phyloP scores from a whole-genome alignment of 106 monocot genomes.

The Dioscorea zingiberensis region DNA sequence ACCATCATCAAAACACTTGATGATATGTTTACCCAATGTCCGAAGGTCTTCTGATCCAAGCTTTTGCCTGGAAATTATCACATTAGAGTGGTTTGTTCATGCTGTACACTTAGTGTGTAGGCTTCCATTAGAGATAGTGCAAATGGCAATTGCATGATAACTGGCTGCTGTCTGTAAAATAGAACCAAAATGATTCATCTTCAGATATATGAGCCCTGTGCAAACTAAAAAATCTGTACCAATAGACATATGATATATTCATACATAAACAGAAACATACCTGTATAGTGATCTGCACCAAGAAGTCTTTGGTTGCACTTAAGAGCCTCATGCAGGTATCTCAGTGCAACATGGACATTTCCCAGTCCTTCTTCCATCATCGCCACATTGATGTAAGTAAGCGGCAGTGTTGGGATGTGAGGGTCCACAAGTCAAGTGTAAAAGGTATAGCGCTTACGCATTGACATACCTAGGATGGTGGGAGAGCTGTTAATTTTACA shows the following conservation, averaged over 20 bases:
- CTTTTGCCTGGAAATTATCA: conserved; percentile 87
- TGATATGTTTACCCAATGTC: conserved; percentile 53
- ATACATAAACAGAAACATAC: conserved; percentile 36
- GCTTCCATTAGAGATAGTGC: conserved; percentile 98
- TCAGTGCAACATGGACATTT: conserved; percentile 89
- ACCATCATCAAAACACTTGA: neutral
- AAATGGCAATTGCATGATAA: conserved; percentile 96
- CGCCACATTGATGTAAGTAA: conserved; percentile 95
- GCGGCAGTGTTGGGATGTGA: conserved; percentile 98
- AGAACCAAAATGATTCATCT: conserved; percentile 1
- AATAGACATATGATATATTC: neutral
- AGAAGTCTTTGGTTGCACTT: conserved; percentile 92
- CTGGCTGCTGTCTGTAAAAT: conserved; percentile 87
- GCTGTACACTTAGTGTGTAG: conserved; percentile 88
- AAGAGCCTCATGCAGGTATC: conserved; percentile 91
- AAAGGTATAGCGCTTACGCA: conserved; percentile 87
- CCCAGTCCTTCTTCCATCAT: conserved; percentile 99
- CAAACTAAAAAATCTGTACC: neutral
- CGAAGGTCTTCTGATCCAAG: conserved; percentile 94
- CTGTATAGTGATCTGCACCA: conserved; percentile 95
- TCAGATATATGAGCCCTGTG: too few relatives aligned
- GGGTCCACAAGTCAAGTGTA: conserved; percentile 91
- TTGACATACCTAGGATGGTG: conserved; percentile 72
- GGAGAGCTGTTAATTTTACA: neutral
- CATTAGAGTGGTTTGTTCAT: conserved; percentile 90